These are phyloP conservation scores for Pythium aristosporum DNA, from an alignment of 352 stramenopile genomes.

Conservation along the genomic window DNA sequence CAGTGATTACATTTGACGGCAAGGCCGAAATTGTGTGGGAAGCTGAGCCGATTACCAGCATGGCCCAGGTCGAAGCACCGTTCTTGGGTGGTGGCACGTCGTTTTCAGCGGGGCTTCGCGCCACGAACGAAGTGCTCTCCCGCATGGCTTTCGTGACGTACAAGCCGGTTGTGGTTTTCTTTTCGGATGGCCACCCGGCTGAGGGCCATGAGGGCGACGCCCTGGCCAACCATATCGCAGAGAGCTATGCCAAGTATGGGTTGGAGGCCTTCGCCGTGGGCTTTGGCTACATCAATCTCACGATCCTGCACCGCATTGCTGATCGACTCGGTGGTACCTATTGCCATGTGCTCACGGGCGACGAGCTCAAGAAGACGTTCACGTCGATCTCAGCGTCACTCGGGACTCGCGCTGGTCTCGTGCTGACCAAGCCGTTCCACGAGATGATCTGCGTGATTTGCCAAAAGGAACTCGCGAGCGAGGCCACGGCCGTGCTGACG, in stretches of 20 bases:
- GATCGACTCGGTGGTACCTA: slow-evolving; percentile 59
- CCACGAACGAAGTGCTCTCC: slow-evolving; percentile 68
- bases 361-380: slow-evolving; percentile 76
- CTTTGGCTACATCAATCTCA: slow-evolving; percentile 69
- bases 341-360: slow-evolving; percentile 55
- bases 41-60: slow-evolving; percentile 45
- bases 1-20: slow-evolving; percentile 64
- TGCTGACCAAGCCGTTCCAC: slow-evolving; percentile 54
- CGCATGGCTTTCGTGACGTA: slow-evolving; percentile 57
- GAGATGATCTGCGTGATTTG: slow-evolving; percentile 66
- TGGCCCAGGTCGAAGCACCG: slow-evolving; percentile 27
- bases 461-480: slow-evolving; percentile 49
- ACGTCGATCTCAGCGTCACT: slow-evolving; percentile 73
- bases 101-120: slow-evolving; percentile 46
- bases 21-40: slow-evolving; percentile 49
- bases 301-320: slow-evolving; percentile 53
- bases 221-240: slow-evolving; percentile 49
- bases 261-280: slow-evolving; percentile 67
- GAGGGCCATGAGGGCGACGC: slow-evolving; percentile 45
- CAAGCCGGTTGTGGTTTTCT: slow-evolving; percentile 76
- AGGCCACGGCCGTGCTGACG: slow-evolving; percentile 41
- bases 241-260: slow-evolving; percentile 56
- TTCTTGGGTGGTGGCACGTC: slow-evolving; percentile 53
- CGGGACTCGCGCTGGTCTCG: slow-evolving; percentile 53
- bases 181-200: slow-evolving; percentile 65